A percentile compares a stretch with the other conserved stretches of the same genome.
These are phyloP conservation scores for Aureobasidium pullulans DNA, from an alignment of 2,329 filamentous ascomycete genomes.

Conservation along the genomic window DNA sequence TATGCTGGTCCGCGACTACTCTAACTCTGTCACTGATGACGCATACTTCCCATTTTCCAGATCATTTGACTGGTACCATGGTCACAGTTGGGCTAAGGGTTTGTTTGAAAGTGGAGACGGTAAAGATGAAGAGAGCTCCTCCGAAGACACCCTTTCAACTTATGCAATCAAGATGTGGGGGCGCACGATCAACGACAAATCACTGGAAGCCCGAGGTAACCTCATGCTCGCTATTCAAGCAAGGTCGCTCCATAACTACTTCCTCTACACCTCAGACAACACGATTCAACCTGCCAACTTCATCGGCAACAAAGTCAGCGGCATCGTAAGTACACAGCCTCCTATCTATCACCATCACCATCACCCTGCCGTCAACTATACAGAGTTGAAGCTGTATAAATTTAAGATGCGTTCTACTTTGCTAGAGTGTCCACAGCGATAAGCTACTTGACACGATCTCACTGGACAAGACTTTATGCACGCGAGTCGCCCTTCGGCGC, in stretches of 20 bases:
- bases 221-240: constrained; percentile 75
- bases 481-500: too few species aligned
- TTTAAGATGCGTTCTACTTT: too few species aligned
- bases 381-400: too few species aligned
- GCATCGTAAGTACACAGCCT: constrained; percentile 33
- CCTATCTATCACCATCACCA: neutral
- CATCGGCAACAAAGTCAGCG: constrained; percentile 65
- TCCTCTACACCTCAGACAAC: constrained; percentile 68
- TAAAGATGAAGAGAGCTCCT: constrained; percentile 81
- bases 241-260: constrained; percentile 70
- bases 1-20: constrained; percentile 71
- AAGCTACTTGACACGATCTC: too few species aligned
- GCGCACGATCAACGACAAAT: constrained; percentile 61
- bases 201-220: constrained; percentile 73
- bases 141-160: constrained; percentile 80
- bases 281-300: constrained; percentile 66
- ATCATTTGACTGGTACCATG: constrained; percentile 88
- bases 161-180: constrained; percentile 97
- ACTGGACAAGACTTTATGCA: too few species aligned
- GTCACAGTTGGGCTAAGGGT: constrained; percentile 65
- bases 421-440: too few species aligned
- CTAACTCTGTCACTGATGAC: constrained; percentile 67
- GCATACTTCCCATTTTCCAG: constrained; percentile 73
- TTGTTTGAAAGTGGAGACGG: constrained; percentile 64
- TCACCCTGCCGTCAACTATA: too few species aligned